phyloP scores from a whole-genome alignment of 441 rosid genomes.

The Corymbia citriodora region DNA sequence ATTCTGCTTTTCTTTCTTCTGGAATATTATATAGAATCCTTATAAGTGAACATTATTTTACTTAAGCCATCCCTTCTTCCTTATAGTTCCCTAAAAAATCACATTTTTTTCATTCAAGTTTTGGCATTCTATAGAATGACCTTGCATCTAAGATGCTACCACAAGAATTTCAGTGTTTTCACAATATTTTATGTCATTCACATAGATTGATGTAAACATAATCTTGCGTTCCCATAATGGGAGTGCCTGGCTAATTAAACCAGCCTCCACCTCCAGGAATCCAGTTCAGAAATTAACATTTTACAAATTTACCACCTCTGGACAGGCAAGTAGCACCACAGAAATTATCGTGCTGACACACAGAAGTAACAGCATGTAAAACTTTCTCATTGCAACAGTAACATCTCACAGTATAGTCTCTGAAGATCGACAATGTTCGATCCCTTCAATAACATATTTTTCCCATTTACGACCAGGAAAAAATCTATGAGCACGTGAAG shows the following conservation, averaged over 20 bases:
- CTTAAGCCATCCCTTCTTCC: neutral
- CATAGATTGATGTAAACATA: neutral
- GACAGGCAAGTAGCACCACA: fast-evolving
- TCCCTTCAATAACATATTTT: neutral
- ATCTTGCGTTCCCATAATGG: neutral
- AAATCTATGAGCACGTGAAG: neutral
- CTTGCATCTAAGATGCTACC: neutral
- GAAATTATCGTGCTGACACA: neutral
- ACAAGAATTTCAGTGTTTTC: neutral
- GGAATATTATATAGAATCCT: neutral
- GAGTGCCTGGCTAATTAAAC: neutral
- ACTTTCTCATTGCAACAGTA: neutral
- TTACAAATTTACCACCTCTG: neutral
- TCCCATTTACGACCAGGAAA: neutral
- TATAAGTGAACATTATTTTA: neutral
- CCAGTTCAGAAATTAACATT: neutral
- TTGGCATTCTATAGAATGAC: neutral
- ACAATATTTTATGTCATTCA: neutral
- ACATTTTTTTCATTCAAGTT: neutral
- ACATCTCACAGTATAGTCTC: neutral
- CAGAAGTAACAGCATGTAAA: neutral
- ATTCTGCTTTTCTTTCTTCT: neutral
- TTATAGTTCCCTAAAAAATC: neutral
- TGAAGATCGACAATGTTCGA: neutral
- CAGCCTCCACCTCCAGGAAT: neutral